Percentiles rank a stretch among this genome's conserved stretches.
Evolutionary conservation across 2,329 filamentous ascomycete species (phyloP).

Genomic region (Pezicula carpinea): DNA sequence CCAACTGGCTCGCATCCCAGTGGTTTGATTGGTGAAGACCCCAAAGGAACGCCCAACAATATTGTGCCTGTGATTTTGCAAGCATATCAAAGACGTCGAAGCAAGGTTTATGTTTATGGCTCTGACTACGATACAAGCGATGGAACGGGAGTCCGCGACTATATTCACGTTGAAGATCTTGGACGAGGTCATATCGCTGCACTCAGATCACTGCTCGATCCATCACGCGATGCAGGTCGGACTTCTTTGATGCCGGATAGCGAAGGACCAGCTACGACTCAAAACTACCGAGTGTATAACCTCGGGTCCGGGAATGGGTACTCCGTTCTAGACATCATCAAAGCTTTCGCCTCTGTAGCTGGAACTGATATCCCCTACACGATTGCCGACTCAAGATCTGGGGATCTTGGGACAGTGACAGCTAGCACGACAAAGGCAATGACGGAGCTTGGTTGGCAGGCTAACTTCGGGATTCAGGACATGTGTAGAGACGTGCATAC

Average conservation of each 20-base stretch:
- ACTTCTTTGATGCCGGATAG: constrained; percentile 11
- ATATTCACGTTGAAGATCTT: constrained; percentile 63
- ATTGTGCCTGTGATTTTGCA: constrained; percentile 60
- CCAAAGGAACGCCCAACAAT: constrained; percentile 56
- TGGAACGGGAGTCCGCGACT: constrained; percentile 63
- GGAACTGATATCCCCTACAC: constrained; percentile 32
- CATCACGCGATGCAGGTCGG: not conserved
- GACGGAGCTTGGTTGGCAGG: constrained; percentile 39
- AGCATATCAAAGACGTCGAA: constrained; percentile 50
- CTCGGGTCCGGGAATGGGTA: constrained; percentile 41
- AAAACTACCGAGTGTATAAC: constrained; percentile 36
- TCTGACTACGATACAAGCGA: constrained; percentile 61
- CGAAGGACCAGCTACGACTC: constrained; percentile 27
- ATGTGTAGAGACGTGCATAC: constrained; percentile 14
- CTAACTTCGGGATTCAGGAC: constrained; percentile 17
- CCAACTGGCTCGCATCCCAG: constrained; percentile 62
- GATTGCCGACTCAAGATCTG: constrained; percentile 33
- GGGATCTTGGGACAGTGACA: constrained; percentile 40
- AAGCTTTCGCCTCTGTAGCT: constrained; percentile 34
- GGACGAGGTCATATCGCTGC: constrained; percentile 61
- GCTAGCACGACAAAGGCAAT: constrained; percentile 36
- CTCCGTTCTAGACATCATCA: constrained; percentile 40
- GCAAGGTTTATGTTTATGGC: constrained; percentile 56
- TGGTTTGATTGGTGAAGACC: constrained; percentile 60
- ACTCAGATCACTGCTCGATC: constrained; percentile 28